Conservation (phyloP, 2,329 filamentous ascomycete genomes). For the Colletotrichum abscissum region DNA sequence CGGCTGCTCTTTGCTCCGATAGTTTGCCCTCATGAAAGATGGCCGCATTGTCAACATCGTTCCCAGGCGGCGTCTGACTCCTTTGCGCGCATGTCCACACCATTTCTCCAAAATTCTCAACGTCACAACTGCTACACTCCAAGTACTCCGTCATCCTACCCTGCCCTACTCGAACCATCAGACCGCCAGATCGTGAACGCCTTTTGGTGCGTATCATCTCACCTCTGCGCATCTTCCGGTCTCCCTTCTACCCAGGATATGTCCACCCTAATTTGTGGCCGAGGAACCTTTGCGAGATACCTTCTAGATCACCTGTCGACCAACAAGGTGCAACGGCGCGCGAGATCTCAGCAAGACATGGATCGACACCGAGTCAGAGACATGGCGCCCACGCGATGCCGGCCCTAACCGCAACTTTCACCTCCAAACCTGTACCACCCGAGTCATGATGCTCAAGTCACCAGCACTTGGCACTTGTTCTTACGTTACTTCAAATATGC, state of each 20-base stretch:
- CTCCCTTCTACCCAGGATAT: not conserved
- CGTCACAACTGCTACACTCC: not conserved
- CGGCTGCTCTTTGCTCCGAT: not conserved
- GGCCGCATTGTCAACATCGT: not conserved
- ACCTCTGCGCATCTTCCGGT: not conserved
- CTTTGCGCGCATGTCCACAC: not conserved
- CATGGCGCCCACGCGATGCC: conserved; percentile 25
- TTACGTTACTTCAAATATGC: conserved; percentile 26
- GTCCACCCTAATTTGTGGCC: not conserved
- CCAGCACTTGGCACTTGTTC: conserved; percentile 8
- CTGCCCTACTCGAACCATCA: not conserved
- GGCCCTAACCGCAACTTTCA: conserved; percentile 1
- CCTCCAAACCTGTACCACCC: not conserved
- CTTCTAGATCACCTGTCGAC: conserved; percentile 18
- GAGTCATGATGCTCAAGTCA: conserved; percentile 30
- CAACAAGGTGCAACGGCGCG: conserved; percentile 14
- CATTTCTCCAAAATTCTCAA: not conserved
- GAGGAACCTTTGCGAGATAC: not conserved
- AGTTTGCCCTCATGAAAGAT: not conserved
- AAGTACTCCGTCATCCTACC: not conserved
- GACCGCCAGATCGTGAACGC: not conserved
- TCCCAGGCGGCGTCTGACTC: not conserved
- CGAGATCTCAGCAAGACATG: conserved; percentile 23
- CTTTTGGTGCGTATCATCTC: conserved; percentile 5
- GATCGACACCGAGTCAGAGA: conserved; percentile 31